Evolutionary conservation across 108 stramenopile species (phyloP), one percentile per base, ranked within the genome.

Genomic region (Conticribra guillardii): DNA sequence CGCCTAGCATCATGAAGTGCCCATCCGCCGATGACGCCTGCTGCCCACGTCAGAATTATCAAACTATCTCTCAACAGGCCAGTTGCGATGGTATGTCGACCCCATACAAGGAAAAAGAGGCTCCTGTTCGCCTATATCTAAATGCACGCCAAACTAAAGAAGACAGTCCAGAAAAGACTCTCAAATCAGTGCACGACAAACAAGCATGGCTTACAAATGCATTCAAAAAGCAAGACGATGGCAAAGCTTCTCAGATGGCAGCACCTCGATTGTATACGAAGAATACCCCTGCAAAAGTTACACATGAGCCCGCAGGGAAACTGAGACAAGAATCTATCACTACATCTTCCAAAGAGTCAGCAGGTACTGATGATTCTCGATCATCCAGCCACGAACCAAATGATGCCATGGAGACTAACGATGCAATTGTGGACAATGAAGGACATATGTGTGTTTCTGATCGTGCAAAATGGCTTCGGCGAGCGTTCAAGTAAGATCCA

Each of bases 171-270:
- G 63, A 64, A 5, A 49, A 57, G 31, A 37, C 34, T 37, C 31
- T 64, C 26, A 79, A 73, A 48, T 71, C 84, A 50, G 91, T 93
- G 1, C 71, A 83, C 11, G 89, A 88, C 28, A 89, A 87, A 70
- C 84, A 89, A 60, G 58, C 85, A 54, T 84, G 84, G 89, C 72
- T 93, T 27, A 58, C 86, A 21, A 80, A 71, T 55, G 86, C 89
- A 28, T 90, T 93, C 79, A 79, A 79, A 41, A 76, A 84, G 49
- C 70, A 45, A 57, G 44, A 45, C 23, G 32, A 60, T 26, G 14
- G 0, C 23, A 14, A 60, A 14, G 14, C 11, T 28, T 57, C 28
- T 44, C 19, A 21, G 4, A 23, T 1, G 15, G 37, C 37, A 41
- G 8, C 8, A 41, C 37, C 60, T n/a, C n/a, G n/a, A n/a, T n/a